Evolutionary conservation across 78 protist species (phyloP), one percentile per base, ranked within the genome.

Genomic region (Ministeria vibrans): DNA sequence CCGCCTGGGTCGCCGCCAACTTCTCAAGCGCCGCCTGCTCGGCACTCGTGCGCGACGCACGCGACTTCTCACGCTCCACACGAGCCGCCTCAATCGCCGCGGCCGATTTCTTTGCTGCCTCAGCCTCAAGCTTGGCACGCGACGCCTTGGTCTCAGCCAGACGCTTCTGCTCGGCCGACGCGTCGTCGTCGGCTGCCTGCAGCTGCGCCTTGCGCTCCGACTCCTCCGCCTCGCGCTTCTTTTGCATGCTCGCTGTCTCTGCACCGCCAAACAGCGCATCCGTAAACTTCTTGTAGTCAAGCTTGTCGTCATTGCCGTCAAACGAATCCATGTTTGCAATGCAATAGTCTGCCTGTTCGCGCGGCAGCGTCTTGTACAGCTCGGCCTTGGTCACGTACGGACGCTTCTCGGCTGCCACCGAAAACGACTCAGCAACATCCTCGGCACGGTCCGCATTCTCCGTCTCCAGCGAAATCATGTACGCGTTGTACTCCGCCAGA

Each of bases 371-470:
- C 5, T 61, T 53, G 5, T 11, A 36, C 62, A 72, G 55, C 11
- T 72, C 77, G 70, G 3, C 51, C 28, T 3, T 51, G 5, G 38
- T 62, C 44, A 62, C 51, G 25, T 66, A 66, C 32, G 43, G 38
- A 72, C 75, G 46, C 46, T 53, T 81, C 20, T 71, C 79, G 28
- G 86, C 80, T 27, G 76, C 13, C 30, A 59, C 28, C 39, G 34
- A 38, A 74, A 83, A 83, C n/a, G 78, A 51, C 61, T 83, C 86
- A 43, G 61, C 5, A 32, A 83, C 27, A 55, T 83, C 81, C 22
- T 64, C 64, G 51, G 74, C 23, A 7, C 81, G 44, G 41, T 51
- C 74, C 0, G 86, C 36, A 36, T 75, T 81, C 30, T 34, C 49
- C 53, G 49, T 76, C 66, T 83, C 86, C 45, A 42, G 72, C 43